Base-by-base conservation (phyloP, 2,329 filamentous ascomycete species). In the Claviceps paspali region DNA sequence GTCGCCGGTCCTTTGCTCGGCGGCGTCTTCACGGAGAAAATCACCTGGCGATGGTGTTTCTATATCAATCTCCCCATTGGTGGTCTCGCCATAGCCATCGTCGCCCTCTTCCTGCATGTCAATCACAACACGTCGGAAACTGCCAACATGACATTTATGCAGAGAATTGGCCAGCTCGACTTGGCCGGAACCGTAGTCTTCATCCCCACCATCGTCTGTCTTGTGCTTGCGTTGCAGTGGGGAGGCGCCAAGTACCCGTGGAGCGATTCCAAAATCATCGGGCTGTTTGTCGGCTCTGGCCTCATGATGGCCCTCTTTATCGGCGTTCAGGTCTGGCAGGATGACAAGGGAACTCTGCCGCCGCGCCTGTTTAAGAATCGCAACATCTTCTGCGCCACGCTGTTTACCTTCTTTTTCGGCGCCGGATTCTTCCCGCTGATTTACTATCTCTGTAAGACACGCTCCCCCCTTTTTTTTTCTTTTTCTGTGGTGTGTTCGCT, bases 161-260 rank as follows among this genome's bases (percentile, higher is more conserved):
- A n/a, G n/a, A n/a, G n/a, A n/a, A n/a, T n/a, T n/a, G n/a, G n/a
- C n/a, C n/a, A n/a, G n/a, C n/a, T n/a, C 58, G 63, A 42, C 55
- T 74, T 32, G 71, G 75, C 46, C 50, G 70, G 71, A 21, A 62
- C 64, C 2, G 50, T 51, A n/a, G 52, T 70, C 40, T 62, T 73
- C 46, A 59, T 72, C 21, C 66, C 70, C 1, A 61, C 63, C 27
- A 60, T 73, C 32, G 50, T 73, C 42, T 67, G 63, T 45, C 56
- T 74, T 10, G 53, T 76, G 7, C 58, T 76, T 4, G 70, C 68
- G 6, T 55, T 76, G 27, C 65, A 75, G 45, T 75, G 67, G 64
- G 72, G 70, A 11, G 72, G 72, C 7, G 55, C 62, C 28, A 50
- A 63, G 18, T 65, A 68, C 38, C 35, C 69, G 4, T 76, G 70